Base-by-base conservation (phyloP, 805 yeast species). In the Saccharomycopsis malanga region DNA sequence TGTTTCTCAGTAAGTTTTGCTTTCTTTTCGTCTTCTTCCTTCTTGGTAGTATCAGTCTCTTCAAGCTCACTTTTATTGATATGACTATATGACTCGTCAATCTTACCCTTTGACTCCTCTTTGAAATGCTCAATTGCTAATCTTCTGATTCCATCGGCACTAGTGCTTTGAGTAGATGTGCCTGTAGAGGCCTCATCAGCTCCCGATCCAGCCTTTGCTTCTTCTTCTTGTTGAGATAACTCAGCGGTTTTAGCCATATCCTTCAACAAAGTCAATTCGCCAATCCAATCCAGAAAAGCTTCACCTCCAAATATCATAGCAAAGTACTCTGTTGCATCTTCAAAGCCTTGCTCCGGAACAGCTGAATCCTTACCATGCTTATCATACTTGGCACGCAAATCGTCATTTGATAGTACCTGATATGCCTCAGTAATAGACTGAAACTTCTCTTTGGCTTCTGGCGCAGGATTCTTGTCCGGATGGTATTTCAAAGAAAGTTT, bases 241-340 rank as follows among this genome's bases (percentile, higher is more conserved):
- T 76, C 79, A 50, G 75, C 73, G 40, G 76, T 68, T 61, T 82
- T 80, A 35, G 83, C 74, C 60, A 93, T 66, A 56, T 88, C 94
- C 57, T 77, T 79, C 59, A 93, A 64, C 61, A 89, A 70, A 24
- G 88, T 76, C 52, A 88, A 67, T 61, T 93, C 96, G 4, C 98
- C 98, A 57, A 91, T 86, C 73, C 88, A 82, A 42, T 82, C 81
- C 29, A 71, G 74, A 64, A 89, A 88, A 1, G 93, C 94, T 48
- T 84, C 95, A 42, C 96, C 96, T 39, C 96, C 96, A 64, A 88
- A 81, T 50, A 82, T 81, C 67, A 73, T 73, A 3, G 81, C 71
- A 60, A 81, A 82, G 56, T 80, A 79, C 58, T 81, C 87, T 36
- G 76, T 70, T 2, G 91, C 85, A 61, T 83, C 91, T 55, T 79